Conservation (phyloP, 139 green algal species). For the Picochlorum sp. region DNA sequence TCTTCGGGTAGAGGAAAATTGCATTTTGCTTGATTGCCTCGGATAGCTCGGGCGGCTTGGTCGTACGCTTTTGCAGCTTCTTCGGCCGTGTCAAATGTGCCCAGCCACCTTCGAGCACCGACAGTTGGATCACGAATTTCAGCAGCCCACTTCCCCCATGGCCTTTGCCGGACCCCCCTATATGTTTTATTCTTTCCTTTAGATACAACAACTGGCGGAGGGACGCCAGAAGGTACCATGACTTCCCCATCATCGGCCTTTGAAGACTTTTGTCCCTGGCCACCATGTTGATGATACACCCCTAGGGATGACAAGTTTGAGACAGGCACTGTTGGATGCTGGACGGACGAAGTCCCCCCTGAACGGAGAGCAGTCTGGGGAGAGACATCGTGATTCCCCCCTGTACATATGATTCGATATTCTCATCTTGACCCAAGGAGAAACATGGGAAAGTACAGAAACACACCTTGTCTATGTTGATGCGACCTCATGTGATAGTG, state of each 20-base stretch:
- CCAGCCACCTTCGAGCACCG: constrained; percentile 82
- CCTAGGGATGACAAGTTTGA: neutral
- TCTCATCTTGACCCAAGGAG: too few relatives aligned
- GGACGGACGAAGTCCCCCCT: neutral
- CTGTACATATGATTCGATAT: neutral
- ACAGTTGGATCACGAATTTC: constrained; percentile 94
- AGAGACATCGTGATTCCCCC: neutral
- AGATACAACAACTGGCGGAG: constrained; percentile 38
- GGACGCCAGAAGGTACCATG: constrained; percentile 13
- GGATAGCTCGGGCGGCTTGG: constrained; percentile 76
- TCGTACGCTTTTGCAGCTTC: constrained; percentile 91
- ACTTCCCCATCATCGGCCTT: neutral
- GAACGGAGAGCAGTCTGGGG: neutral
- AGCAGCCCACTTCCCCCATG: constrained; percentile 96
- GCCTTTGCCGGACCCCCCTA: constrained; percentile 87
- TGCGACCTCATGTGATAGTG: neutral
- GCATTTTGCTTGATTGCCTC: constrained; percentile 70
- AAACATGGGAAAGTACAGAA: too few relatives aligned
- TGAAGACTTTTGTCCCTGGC: neutral
- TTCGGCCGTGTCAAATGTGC: constrained; percentile 94
- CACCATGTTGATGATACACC: neutral
- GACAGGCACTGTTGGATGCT: neutral
- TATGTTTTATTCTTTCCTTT: constrained; percentile 82
- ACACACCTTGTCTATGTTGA: too few relatives aligned
- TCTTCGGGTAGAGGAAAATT: constrained; percentile 73